Evolutionary conservation across 805 yeast genomes (phyloP), one percentile per base, ranked within the genome.

Genomic region (Sugiyamaella lignohabitans): DNA sequence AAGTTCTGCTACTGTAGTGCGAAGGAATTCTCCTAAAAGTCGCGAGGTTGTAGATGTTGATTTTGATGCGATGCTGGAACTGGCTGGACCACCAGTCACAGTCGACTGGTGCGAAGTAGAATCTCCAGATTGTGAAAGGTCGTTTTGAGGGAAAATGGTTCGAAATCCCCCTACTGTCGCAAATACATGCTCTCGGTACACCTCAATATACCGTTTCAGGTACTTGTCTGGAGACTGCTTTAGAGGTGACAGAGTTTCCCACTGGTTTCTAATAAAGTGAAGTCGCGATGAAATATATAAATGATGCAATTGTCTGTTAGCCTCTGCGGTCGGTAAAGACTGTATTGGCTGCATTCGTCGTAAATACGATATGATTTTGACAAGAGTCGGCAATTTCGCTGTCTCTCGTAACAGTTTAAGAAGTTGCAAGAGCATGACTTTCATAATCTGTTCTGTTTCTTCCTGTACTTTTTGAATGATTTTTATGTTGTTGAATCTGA

Each of bases 111-210:
- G 20, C 11, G 43, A 6, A 5, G 43, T 19, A 14, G 11, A 8
- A 18, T 8, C 8, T 6, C 10, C 27, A 8, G 23, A 17, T 22
- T 5, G n/a, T 38, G 42, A n/a, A 5, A 19, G 5, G 24, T 24
- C 6, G 29, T 42, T 64, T 35, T 60, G 66, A 3, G 75, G 72
- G 59, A 87, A 84, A 0, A 84, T 75, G 3, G 86, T 76, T 49
- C 73, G 74, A 61, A 74, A 83, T 1, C 82, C 77, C 47, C 84
- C 75, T 2, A 87, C 69, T 0, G 93, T 79, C 22, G 82, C 83
- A 62, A 82, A 84, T 16, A 87, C 78, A 56, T 78, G 84, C 61
- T 89, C 97, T 60, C 98, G 74, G 48, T 87, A 78, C 3, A 86
- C 78, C 62, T 93, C 98, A 34, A 91, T 74, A 54, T 78, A 82